These are phyloP conservation scores for Evansstolkia leycettana DNA, from an alignment of 495 filamentous ascomycete species.

Conservation along the genomic window DNA sequence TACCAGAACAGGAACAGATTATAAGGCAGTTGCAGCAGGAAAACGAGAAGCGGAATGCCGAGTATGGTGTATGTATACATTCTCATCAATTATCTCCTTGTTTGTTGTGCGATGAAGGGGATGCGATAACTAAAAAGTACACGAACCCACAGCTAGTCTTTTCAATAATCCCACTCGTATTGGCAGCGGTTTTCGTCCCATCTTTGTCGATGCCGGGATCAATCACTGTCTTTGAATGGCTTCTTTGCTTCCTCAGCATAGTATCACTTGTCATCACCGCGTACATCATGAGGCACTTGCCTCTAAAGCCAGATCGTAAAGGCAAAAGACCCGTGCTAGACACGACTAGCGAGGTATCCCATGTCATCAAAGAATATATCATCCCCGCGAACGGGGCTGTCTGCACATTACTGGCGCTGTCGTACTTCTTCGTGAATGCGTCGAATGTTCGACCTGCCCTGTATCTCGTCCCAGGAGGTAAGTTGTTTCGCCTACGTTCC, in stretches of 20 bases:
- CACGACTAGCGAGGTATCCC: conserved; percentile 1
- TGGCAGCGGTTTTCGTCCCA: conserved; percentile 39
- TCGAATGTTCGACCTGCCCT: conserved; percentile 9
- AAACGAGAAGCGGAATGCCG: conserved; percentile 44
- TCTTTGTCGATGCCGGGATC: conserved; percentile 28
- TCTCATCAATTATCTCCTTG: conserved; percentile 1
- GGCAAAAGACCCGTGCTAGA: conserved; percentile 16
- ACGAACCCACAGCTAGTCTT: conserved; percentile 32
- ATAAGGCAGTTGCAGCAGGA: conserved; percentile 44
- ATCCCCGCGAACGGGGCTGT: conserved; percentile 13
- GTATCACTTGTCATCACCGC: conserved; percentile 48
- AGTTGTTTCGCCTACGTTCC: no score
- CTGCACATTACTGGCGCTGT: conserved; percentile 15
- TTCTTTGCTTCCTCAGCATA: conserved; percentile 43
- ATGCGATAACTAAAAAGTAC: no score
- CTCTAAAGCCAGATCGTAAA: conserved; percentile 19
- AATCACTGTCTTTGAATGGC: conserved; percentile 8
- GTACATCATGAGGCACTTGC: conserved; percentile 30
- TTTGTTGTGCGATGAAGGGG: no score
- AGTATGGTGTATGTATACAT: conserved; percentile 43
- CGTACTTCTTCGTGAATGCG: conserved; percentile 7
- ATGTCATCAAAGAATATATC: conserved; percentile 4
- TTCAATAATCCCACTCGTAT: conserved; percentile 41
- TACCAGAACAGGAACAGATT: conserved; percentile 56
- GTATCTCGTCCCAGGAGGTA: conserved; percentile 29